Conservation (phyloP, 2,329 filamentous ascomycete genomes). For the Tolypocladium endophyticum region DNA sequence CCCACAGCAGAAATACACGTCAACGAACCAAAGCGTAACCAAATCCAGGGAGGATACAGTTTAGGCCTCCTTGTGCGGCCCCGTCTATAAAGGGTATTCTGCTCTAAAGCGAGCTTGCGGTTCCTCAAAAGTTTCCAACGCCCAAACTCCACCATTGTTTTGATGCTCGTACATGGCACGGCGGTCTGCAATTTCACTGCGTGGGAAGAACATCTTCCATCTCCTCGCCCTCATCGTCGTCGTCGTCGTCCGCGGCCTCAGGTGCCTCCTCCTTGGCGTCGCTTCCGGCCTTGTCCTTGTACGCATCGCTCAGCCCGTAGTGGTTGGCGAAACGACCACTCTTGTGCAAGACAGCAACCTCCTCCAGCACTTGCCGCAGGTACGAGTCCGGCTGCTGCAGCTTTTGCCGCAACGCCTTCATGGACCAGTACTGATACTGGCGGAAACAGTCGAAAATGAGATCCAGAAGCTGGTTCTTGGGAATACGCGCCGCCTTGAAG, state of each 20-base stretch:
- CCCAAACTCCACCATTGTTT: not conserved
- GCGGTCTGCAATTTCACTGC: conserved; percentile 4
- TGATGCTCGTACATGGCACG: not conserved
- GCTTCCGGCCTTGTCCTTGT: conserved; percentile 24
- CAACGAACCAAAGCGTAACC: not conserved
- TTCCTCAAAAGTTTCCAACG: not conserved
- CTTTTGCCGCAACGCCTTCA: conserved; percentile 68
- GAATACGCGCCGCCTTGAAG: conserved; percentile 77
- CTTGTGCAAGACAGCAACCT: conserved; percentile 74
- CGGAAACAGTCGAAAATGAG: conserved; percentile 75
- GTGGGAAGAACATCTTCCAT: conserved; percentile 64
- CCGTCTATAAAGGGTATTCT: conserved; percentile 16
- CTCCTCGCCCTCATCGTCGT: conserved; percentile 58
- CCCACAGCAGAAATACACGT: not conserved
- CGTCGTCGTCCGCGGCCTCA: conserved; percentile 51
- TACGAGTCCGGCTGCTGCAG: conserved; percentile 89
- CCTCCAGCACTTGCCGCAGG: conserved; percentile 72
- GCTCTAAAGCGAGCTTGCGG: conserved; percentile 7
- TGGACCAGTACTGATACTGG: conserved; percentile 85
- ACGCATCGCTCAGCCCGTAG: conserved; percentile 65
- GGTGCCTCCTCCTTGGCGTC: conserved; percentile 42
- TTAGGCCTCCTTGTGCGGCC: conserved; percentile 2
- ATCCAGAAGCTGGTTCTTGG: conserved; percentile 79
- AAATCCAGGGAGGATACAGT: not conserved
- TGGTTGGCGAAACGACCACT: conserved; percentile 76